Percentiles rank a stretch among this genome's conserved stretches.
Conservation (phyloP, 257 asterid species). For the Jacaranda copaia region DNA sequence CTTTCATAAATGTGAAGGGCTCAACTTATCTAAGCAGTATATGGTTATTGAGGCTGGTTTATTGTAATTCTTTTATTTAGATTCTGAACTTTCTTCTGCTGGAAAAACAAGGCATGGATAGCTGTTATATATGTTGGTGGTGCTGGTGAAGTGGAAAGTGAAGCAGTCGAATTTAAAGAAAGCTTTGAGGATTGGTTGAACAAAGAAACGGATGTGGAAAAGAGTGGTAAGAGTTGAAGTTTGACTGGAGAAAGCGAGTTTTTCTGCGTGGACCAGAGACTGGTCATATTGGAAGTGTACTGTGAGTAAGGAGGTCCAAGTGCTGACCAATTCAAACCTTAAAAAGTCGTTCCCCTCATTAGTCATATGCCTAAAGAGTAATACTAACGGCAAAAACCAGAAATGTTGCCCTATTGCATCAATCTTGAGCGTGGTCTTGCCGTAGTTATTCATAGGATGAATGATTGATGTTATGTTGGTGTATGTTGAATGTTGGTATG, state of each 20-base stretch:
- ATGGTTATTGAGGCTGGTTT: not conserved
- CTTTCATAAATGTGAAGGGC: not conserved
- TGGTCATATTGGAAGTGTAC: constrained; percentile 40
- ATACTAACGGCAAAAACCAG: not conserved
- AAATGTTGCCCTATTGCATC: not conserved
- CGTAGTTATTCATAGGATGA: not conserved
- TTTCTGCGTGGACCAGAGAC: constrained; percentile 50
- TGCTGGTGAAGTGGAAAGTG: constrained; percentile 36
- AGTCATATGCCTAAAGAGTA: not conserved
- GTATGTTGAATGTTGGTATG: not conserved
- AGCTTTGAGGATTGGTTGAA: constrained; percentile 24
- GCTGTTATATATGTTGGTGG: constrained; percentile 10
- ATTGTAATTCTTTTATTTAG: not conserved
- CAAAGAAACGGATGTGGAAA: constrained; percentile 45
- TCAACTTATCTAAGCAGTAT: not conserved
- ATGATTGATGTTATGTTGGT: not conserved
- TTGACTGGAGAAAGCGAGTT: constrained; percentile 82
- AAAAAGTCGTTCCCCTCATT: not conserved
- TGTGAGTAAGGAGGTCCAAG: constrained; percentile 34
- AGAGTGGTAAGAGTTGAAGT: constrained; percentile 50
- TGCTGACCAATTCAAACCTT: constrained; percentile 57
- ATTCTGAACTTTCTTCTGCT: constrained; percentile 5
- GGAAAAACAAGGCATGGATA: not conserved
- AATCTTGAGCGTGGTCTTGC: not conserved
- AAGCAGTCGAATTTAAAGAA: constrained; percentile 48